These are phyloP conservation scores for Geotrichum fermentans DNA, from an alignment of 1,139 yeast species.

Conservation along the genomic window DNA sequence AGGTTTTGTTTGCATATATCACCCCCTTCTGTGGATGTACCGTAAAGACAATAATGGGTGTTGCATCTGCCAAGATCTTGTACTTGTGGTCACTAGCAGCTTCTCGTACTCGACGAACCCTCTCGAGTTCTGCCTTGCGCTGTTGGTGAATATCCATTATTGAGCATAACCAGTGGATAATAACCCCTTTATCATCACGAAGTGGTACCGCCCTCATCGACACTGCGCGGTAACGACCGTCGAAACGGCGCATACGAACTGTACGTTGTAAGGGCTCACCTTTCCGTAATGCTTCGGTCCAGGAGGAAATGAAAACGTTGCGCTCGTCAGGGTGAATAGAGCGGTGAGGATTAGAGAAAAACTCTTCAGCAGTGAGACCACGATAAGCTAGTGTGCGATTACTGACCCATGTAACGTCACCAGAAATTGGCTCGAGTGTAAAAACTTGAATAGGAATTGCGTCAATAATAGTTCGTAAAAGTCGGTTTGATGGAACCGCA, in stretches of 20 bases:
- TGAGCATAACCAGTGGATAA: conserved; percentile 38
- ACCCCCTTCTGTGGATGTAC: conserved; percentile 33
- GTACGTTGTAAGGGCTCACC: conserved; percentile 35
- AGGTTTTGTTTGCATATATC: conserved; percentile 36
- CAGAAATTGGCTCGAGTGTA: conserved; percentile 35
- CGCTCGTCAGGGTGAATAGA: conserved; percentile 36
- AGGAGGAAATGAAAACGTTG: conserved; percentile 27
- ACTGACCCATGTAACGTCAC: conserved; percentile 37
- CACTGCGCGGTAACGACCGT: conserved; percentile 34
- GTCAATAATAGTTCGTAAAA: conserved; percentile 35
- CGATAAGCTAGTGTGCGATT: conserved; percentile 36
- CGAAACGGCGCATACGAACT: conserved; percentile 36
- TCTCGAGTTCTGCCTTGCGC: conserved; percentile 34
- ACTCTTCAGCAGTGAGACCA: conserved; percentile 35
- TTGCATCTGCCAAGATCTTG: conserved; percentile 36
- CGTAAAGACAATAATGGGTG: conserved; percentile 38
- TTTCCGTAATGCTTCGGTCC: conserved; percentile 31
- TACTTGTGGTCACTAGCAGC: conserved; percentile 37
- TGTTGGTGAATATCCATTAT: conserved; percentile 38
- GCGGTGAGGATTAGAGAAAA: conserved; percentile 27
- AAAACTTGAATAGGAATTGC: conserved; percentile 38
- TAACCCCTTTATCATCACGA: conserved; percentile 35
- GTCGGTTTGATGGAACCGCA: conserved; percentile 27
- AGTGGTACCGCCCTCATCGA: conserved; percentile 36
- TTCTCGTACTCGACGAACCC: conserved; percentile 32